Base-by-base conservation (phyloP, 345 rosid genomes). In the Balakata baccata region DNA sequence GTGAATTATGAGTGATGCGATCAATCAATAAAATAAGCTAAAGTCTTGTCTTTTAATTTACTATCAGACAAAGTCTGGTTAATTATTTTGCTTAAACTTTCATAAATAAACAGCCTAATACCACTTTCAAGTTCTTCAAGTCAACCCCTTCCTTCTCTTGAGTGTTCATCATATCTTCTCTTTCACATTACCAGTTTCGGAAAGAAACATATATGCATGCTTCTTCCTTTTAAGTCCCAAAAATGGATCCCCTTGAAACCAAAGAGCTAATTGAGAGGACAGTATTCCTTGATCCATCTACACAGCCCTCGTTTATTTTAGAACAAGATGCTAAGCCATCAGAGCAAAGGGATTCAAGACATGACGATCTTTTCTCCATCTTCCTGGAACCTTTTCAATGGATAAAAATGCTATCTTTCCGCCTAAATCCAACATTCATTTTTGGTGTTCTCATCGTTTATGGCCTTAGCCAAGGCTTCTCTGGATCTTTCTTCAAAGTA, bases 381-480 rank as follows among this genome's bases (percentile, higher is more conserved):
- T 62, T 90, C 54, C 79, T 84, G 56, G 89, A 89, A 70, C 96
- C 94, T 6, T 68, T 84, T 69, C 92, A 83, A 83, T 92, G 96
- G 97, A 77, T 89, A 12, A 84, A 78, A 74, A 89, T 90, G 94
- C 84, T 92, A 2, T 82, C 88, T 72, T 78, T 83, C 73, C 81
- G 83, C 20, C 80, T 92, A 38, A 87, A 87, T 76, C 78, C 89
- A 45, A 82, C 86, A 71, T 92, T 92, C 87, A 80, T 89, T 62
- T 52, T 90, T 2, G 92, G 93, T 43, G 84, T 90, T 74, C 70
- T 89, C 67, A 50, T 89, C 46, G 96, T 90, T 6, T 92, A 92
- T 66, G 97, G 97, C 52, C 74, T 92, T 49, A 86, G 85, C 86
- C 91, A 86, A 77, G 96, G 96, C 56, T 89, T 92, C 81, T 77